Base-by-base conservation (phyloP, 192 early-diverging fungal genomes). In the Coemansia furcata region DNA sequence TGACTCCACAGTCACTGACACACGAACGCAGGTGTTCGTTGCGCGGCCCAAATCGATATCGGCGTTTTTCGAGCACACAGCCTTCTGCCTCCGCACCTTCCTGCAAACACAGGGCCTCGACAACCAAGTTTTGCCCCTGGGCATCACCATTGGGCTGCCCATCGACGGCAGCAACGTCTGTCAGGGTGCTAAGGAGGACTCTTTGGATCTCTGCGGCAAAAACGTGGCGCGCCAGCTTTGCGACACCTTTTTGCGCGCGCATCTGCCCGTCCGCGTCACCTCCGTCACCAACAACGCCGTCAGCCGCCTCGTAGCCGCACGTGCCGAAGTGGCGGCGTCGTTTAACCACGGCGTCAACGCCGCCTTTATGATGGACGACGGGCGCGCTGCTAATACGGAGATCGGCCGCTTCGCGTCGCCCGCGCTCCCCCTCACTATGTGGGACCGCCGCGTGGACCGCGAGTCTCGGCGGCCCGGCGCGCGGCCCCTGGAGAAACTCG, bases 211-310 rank as follows among this genome's bases (percentile, higher is more conserved):
- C 33, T 83, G 91, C 15, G 88, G 88, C 39, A 84, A 88, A 35
- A 90, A 97, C 70, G 90, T 94, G 6, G 92, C 90, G 2, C 80
- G 76, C 3, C 66, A 91, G 6, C 77, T 99, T 43, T 86, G 90
- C 65, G 90, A 89, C 19, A 88, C 95, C 9, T 71, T 95, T 19
- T 71, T 84, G 46, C 74, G 86, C 62, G 86, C 86, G 63, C 75
- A 86, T 50, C 62, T 95, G n/a, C 91, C 92, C 11, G 91, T 98
- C 54, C 82, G 86, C 42, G 87, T 94, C 63, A 75, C 85, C 11
- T 95, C 95, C 9, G 83, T 98, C n/a, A 91, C 97, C 19, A 98
- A 98, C 74, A 93, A 95, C 69, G 96, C 93, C 2, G 95, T 97
- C 7, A 96, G 95, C 29, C 93, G 93, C 0, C 79, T 98, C 8